A percentile compares a stretch with the other conserved stretches of the same genome.
Evolutionary conservation across 192 early-diverging fungal genomes (phyloP).

Genomic region (Cladochytrium replicatum): DNA sequence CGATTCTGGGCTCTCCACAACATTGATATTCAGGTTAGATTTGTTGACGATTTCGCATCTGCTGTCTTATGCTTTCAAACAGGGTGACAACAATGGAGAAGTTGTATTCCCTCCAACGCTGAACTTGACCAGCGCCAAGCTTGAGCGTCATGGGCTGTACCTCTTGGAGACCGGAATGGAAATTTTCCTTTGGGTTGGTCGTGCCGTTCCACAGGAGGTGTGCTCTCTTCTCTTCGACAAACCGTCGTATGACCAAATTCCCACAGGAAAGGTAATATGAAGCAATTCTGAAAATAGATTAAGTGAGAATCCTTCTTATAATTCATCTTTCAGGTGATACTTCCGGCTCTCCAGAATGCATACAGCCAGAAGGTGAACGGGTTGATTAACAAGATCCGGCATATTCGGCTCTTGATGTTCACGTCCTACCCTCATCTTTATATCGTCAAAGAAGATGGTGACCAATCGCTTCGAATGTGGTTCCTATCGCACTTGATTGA

Average conservation of each 20-base stretch:
- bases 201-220: slow-evolving; percentile 65
- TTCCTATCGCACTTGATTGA: slow-evolving; percentile 86
- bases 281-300: neutral
- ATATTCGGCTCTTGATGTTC: slow-evolving; percentile 47
- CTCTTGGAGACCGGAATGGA: slow-evolving; percentile 75
- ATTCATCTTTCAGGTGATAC: slow-evolving; percentile 41
- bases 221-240: slow-evolving; percentile 67
- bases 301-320: slow-evolving; percentile 17
- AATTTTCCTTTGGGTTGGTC: slow-evolving; percentile 82
- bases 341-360: slow-evolving; percentile 59
- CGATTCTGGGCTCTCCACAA: slow-evolving; percentile 78
- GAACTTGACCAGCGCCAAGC: slow-evolving; percentile 73
- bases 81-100: slow-evolving; percentile 38
- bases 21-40: slow-evolving; percentile 52
- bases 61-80: neutral
- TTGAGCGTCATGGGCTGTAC: slow-evolving; percentile 78
- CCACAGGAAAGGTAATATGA: slow-evolving; percentile 58
- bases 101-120: slow-evolving; percentile 66
- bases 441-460: slow-evolving; percentile 88
- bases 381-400: slow-evolving; percentile 64
- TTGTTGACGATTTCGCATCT: slow-evolving; percentile 7
- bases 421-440: slow-evolving; percentile 66
- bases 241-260: slow-evolving; percentile 63
- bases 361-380: slow-evolving; percentile 62
- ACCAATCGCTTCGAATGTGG: slow-evolving; percentile 67